These are phyloP conservation scores for Nigrospora osmanthi DNA, from an alignment of 2,329 filamentous ascomycete genomes.

Conservation along the genomic window DNA sequence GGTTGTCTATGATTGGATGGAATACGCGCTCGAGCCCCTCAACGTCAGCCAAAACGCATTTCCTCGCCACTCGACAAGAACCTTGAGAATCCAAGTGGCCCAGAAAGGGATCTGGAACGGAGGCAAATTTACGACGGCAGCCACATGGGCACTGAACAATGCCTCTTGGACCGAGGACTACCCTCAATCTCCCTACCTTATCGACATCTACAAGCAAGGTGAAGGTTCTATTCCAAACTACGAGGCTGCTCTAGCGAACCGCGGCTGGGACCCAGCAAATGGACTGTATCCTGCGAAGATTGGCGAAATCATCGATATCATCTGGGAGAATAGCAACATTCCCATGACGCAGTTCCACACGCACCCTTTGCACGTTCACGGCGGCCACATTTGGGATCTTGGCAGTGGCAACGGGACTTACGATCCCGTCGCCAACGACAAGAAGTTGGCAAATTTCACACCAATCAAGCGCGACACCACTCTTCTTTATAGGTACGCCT, in stretches of 20 bases:
- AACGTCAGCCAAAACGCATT: constrained; percentile 12
- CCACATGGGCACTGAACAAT: constrained; percentile 25
- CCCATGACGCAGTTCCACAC: constrained; percentile 29
- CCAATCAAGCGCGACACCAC: constrained; percentile 33
- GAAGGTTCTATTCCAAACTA: constrained; percentile 22
- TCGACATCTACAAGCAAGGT: constrained; percentile 36
- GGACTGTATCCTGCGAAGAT: constrained; percentile 42
- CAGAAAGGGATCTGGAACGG: constrained; percentile 17
- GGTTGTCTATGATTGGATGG: constrained; percentile 25
- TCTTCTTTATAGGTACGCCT: constrained; percentile 45
- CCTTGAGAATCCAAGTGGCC: constrained; percentile 22
- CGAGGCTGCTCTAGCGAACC: constrained; percentile 36
- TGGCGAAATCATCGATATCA: constrained; percentile 48
- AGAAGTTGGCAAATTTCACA: constrained; percentile 3
- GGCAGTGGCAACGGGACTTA: constrained; percentile 46
- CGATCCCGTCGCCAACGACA: constrained; percentile 25
- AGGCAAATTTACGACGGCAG: constrained; percentile 16
- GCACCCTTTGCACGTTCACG: constrained; percentile 49
- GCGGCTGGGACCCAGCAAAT: constrained; percentile 38
- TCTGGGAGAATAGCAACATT: constrained; percentile 33
- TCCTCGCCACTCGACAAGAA: constrained; percentile 35
- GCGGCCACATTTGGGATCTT: constrained; percentile 43
- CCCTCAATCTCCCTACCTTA: constrained; percentile 34
- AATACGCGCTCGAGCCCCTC: constrained; percentile 35
- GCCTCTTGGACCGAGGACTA: constrained; percentile 33